phyloP scores from a whole-genome alignment of 2,329 filamentous ascomycete species.

The Lecanicillium sp. region DNA sequence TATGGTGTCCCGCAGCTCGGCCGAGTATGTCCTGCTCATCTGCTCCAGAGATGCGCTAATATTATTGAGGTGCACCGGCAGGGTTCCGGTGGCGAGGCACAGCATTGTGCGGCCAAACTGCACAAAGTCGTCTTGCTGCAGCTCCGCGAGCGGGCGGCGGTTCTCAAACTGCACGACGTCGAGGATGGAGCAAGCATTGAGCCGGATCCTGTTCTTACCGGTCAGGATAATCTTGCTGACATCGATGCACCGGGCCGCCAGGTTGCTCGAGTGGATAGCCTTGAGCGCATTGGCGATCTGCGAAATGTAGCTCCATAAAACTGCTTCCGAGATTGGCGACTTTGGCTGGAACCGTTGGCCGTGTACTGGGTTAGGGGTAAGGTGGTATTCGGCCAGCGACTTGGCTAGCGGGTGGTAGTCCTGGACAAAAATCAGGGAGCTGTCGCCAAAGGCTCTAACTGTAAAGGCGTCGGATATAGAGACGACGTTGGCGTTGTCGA shows the following conservation, averaged over 20 bases:
- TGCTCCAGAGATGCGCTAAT: conserved; percentile 67
- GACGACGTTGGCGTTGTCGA: conserved; percentile 76
- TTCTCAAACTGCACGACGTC: conserved; percentile 83
- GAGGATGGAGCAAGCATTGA: conserved; percentile 82
- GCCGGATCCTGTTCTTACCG: conserved; percentile 79
- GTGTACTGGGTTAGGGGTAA: conserved; percentile 37
- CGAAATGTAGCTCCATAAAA: conserved; percentile 86
- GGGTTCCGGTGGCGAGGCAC: conserved; percentile 68
- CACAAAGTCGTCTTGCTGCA: conserved; percentile 82
- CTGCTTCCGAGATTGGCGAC: conserved; percentile 57
- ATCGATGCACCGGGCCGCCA: conserved; percentile 82
- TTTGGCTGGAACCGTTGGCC: conserved; percentile 41
- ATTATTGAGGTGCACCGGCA: conserved; percentile 50
- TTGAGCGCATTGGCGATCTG: conserved; percentile 87
- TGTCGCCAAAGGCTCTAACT: conserved; percentile 86
- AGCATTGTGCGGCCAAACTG: conserved; percentile 81
- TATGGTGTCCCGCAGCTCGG: conserved; percentile 71
- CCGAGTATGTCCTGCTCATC: conserved; percentile 68
- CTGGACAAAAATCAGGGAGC: conserved; percentile 87
- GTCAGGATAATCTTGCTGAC: conserved; percentile 85
- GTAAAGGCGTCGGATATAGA: conserved; percentile 90
- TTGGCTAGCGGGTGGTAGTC: conserved; percentile 90
- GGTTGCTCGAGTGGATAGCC: conserved; percentile 70
- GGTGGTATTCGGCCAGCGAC: conserved; percentile 79
- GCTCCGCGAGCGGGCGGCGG: conserved; percentile 60